Base-by-base conservation (phyloP, 129 eudicot genomes). In the Scalesia atractyloides region DNA sequence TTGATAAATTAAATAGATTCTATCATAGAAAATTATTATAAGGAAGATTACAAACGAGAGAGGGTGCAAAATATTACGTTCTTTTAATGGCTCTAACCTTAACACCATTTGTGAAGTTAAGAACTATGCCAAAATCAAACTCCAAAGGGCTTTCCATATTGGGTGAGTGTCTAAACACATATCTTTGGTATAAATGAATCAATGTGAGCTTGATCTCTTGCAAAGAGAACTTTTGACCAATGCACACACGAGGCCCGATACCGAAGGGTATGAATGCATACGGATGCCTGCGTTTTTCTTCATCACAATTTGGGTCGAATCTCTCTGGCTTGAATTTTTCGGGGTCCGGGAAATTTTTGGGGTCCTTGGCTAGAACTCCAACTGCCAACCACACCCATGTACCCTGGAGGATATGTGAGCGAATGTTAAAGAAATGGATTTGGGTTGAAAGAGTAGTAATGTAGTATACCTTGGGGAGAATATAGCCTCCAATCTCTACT, bases 301-400 rank as follows among this genome's bases (percentile, higher is more conserved):
- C 97, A 16, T 88, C 89, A 33, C 96, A 79, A 9, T 78, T 83
- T 10, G 88, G 94, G 75, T 90, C 88, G 6, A 95, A 95, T 56
- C 96, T 88, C 78, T 90, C 97, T 0, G 99, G 99, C 74, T 78
- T 95, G 80, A 95, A 95, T 81, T 90, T 86, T 34, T 90, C 86
- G 0, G 99, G 97, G 34, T 95, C 97, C 0, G 99, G 97, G 37
- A 90, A 95, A 64, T 95, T 86, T 68, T 84, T 86, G 0, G 99
- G 97, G 68, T 95, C 99, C 73, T 95, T 95, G 20, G 97, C 96
- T 30, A 95, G 84, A 68, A 95, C 99, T 74, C 99, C 97, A 36
- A 87, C 79, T 26, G 99, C 99, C 44, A 90, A 33, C 99, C 99
- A 95, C 10, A 95, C 96, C 99, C 99, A 95, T 76, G 94, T 88